These are phyloP conservation scores for Hymenoscyphus fructigenus DNA, from an alignment of 2,329 filamentous ascomycete genomes.

Conservation along the genomic window DNA sequence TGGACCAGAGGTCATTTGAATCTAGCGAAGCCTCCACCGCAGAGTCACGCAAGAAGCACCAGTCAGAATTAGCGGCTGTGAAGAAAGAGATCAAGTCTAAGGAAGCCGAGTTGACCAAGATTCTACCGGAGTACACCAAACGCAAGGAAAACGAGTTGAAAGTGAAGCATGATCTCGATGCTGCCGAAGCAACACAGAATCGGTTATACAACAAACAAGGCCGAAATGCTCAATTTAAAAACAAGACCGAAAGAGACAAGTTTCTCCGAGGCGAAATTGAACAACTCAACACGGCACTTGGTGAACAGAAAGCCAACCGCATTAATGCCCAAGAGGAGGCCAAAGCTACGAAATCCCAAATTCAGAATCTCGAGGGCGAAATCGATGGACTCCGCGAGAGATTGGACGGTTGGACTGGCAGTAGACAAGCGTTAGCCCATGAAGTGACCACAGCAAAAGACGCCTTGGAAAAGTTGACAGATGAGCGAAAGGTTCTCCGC, in stretches of 20 bases:
- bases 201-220: slow-evolving; percentile 91
- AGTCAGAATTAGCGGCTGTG: slow-evolving; percentile 69
- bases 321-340: slow-evolving; percentile 86
- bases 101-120: slow-evolving; percentile 69
- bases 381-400: slow-evolving; percentile 68
- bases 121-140: slow-evolving; percentile 75
- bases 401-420: slow-evolving; percentile 76
- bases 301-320: slow-evolving; percentile 78
- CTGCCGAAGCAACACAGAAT: slow-evolving; percentile 71
- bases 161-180: slow-evolving; percentile 69
- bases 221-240: slow-evolving; percentile 81
- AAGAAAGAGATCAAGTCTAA: slow-evolving; percentile 72
- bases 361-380: slow-evolving; percentile 70
- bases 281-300: slow-evolving; percentile 73
- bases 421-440: slow-evolving; percentile 69
- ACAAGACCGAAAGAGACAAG: slow-evolving; percentile 82
- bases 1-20: slow-evolving; percentile 78
- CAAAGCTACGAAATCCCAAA: slow-evolving; percentile 65
- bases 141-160: slow-evolving; percentile 72
- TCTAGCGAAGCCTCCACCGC: slow-evolving; percentile 80
- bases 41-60: slow-evolving; percentile 68
- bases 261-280: slow-evolving; percentile 80
- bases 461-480: slow-evolving; percentile 72
- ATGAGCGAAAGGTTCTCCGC: slow-evolving; percentile 83
- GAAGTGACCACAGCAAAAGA: slow-evolving; percentile 77